These are phyloP conservation scores for Anastatica hierochuntica DNA, from an alignment of 345 rosid genomes.

Conservation along the genomic window DNA sequence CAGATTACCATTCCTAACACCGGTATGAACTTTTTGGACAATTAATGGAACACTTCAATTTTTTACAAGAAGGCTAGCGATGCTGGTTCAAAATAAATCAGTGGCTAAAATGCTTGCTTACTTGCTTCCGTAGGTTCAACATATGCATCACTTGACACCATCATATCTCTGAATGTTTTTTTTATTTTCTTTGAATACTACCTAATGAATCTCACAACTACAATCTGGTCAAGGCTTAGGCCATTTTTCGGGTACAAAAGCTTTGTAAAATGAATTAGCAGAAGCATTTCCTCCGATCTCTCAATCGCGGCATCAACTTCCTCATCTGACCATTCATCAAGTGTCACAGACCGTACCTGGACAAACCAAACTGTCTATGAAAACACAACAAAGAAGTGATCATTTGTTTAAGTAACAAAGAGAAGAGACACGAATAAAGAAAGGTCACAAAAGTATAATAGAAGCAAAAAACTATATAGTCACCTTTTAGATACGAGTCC, in stretches of 20 bases:
- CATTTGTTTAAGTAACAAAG: background rate
- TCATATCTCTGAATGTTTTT: conserved; percentile 38
- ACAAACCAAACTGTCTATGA: background rate
- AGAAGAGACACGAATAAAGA: background rate
- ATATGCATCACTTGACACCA: conserved; percentile 54
- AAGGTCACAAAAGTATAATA: conserved; percentile 6
- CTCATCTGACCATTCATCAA: conserved; percentile 93
- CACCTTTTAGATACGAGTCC: too few species aligned
- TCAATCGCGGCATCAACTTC: conserved; percentile 52
- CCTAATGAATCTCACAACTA: conserved; percentile 55
- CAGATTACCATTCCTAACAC: conserved; percentile 37
- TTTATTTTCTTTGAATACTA: conserved; percentile 6
- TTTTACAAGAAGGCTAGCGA: background rate
- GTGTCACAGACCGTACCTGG: conserved; percentile 80
- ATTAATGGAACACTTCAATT: background rate
- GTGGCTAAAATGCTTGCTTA: too few species aligned
- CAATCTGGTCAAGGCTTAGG: conserved; percentile 69
- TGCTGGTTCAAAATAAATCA: background rate
- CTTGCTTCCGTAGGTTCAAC: conserved; percentile 41
- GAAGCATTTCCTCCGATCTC: conserved; percentile 66
- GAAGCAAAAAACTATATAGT: conserved; percentile 83
- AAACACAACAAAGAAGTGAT: too few species aligned
- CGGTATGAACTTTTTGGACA: conserved; percentile 27
- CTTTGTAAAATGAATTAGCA: conserved; percentile 70
- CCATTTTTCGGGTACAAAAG: conserved; percentile 42